Evolutionary conservation across 2,329 filamentous ascomycete species (phyloP), one percentile per base, ranked within the genome.

Genomic region (Sphaerulina vaccinii): DNA sequence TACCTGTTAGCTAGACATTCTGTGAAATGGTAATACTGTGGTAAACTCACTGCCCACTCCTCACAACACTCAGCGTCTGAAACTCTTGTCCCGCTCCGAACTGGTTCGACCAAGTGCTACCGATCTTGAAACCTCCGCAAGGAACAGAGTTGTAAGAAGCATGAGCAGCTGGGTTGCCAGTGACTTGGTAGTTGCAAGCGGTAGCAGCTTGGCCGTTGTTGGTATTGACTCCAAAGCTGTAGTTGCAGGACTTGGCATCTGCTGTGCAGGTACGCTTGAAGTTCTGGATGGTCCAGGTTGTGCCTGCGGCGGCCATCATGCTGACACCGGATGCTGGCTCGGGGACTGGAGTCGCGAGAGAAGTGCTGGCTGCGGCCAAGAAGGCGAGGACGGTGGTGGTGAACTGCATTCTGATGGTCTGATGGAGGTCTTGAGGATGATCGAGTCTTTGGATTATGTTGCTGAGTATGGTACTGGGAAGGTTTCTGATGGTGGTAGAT

Each of bases 331-430:
- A 43, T 15, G 24, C 39, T 42, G 45, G 41, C 8, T 42, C 47
- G 16, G 51, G 54, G 16, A 47, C 44, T 27, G 55, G 52, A 9
- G 39, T 37, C 10, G 56, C 55, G 38, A 56, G 36, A 21, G 56
- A 47, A 15, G 56, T 47, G 55, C 46, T 33, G 40, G 55, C 49
- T 38, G 52, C 32, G 46, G 54, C 51, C 36, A 57, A 16, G 42
- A 54, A 37, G 24, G 57, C 55, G 40, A 57, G 32, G 48, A 55
- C 23, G 45, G 45, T 37, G 51, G 51, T 52, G 37, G 51, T 51
- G 57, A 57, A 55, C 40, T 59, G 54, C 57, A 59, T 59, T 19
- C 57, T 59, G 54, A 57, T 39, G 38, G 32, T 42, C 33, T 35
- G 29, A 33, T 40, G 37, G 32, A 5, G 29, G 44, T 43, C 27